Evolutionary conservation across 129 eudicot species (phyloP).

Genomic region (Helichrysum umbraculigerum): DNA sequence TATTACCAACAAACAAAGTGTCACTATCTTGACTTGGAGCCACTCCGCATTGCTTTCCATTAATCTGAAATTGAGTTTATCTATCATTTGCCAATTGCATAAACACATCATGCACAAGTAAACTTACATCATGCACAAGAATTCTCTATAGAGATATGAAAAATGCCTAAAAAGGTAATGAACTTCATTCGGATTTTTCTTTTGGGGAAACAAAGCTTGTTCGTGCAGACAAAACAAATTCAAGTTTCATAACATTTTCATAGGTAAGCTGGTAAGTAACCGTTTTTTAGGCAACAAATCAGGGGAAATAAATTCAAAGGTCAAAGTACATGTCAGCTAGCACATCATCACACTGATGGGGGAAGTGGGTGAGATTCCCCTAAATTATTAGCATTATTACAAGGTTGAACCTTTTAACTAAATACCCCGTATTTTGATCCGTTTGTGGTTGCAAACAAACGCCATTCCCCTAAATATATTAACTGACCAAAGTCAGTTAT

Average conservation of each 20-base stretch:
- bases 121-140: background rate
- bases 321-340: too few species aligned
- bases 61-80: conserved; percentile 30
- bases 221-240: too few species aligned
- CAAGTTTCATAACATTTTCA: too few species aligned
- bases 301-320: too few species aligned
- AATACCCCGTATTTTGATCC: too few species aligned
- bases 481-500: background rate
- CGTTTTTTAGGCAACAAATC: too few species aligned
- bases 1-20: conserved; percentile 50
- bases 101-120: background rate
- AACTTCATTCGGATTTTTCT: background rate
- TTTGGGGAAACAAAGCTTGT: background rate
- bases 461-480: background rate
- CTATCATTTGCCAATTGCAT: background rate
- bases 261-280: too few species aligned
- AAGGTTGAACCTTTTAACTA: too few species aligned
- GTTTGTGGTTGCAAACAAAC: too few species aligned
- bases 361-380: too few species aligned
- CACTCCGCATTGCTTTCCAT: conserved; percentile 54
- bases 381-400: too few species aligned
- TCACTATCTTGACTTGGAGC: conserved; percentile 57
- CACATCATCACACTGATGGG: too few species aligned
- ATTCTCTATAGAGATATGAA: background rate
- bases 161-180: background rate